Conservation (phyloP, 2,329 filamentous ascomycete species). For the Botryotinia globosa region DNA sequence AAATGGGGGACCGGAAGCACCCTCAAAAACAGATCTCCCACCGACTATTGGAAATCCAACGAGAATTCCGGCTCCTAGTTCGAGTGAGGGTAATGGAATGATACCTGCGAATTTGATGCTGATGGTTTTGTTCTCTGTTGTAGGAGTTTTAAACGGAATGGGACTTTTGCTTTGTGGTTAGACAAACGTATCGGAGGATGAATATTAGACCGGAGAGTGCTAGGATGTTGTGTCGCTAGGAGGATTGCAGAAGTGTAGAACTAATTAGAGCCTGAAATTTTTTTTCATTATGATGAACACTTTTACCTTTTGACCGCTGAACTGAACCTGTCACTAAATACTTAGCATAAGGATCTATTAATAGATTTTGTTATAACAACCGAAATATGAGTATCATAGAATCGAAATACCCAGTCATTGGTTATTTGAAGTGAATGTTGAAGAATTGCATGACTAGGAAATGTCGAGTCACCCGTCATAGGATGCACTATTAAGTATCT, state of each 20-base stretch:
- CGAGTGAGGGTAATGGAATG: background rate
- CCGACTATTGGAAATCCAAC: too few species aligned
- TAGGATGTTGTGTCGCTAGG: background rate
- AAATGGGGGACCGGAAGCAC: background rate
- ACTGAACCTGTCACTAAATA: background rate
- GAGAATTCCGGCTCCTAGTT: background rate
- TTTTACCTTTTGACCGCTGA: background rate
- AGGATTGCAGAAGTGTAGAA: background rate
- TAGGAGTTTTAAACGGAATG: background rate
- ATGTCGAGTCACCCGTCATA: background rate
- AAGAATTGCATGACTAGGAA: background rate
- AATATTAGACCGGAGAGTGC: background rate
- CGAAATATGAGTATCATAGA: background rate
- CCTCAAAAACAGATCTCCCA: too few species aligned
- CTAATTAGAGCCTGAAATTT: background rate
- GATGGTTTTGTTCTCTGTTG: background rate
- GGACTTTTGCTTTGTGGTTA: background rate
- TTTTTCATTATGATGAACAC: background rate
- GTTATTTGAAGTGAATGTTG: background rate
- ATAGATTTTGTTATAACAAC: fast-evolving
- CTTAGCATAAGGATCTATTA: background rate
- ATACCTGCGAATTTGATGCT: background rate
- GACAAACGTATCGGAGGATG: background rate
- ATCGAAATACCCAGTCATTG: fast-evolving
- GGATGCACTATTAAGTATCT: too few species aligned